Percentiles rank a stretch among this genome's conserved stretches.
Evolutionary conservation across 176 grass and related monocot genomes (phyloP).

Genomic region (Puya raimondii): DNA sequence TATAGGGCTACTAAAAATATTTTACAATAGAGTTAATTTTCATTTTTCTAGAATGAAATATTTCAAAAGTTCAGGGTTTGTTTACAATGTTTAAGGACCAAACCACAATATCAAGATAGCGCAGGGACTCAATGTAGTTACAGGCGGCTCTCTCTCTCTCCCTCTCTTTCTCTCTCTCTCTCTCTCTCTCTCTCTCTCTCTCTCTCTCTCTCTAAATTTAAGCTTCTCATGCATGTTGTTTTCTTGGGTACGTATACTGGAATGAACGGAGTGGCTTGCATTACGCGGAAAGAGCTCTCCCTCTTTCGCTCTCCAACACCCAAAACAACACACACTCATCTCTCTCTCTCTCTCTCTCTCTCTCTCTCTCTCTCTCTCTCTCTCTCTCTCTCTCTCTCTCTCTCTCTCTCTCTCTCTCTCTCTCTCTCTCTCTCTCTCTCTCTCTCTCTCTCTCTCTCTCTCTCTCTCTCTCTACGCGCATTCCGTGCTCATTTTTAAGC

Average conservation of each 20-base stretch:
- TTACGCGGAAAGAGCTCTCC: background rate
- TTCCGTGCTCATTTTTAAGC: background rate
- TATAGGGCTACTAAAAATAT: no score
- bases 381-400: background rate
- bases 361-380: background rate
- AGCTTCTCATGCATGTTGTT: background rate
- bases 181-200: constrained; percentile 25
- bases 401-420: background rate
- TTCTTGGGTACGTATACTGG: background rate
- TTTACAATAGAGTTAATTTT: no score
- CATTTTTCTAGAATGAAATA: no score
- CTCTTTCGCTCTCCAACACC: background rate
- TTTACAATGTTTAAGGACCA: no score
- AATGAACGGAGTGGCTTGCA: background rate
- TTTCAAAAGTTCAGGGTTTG: no score
- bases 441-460: background rate
- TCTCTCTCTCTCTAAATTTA: background rate
- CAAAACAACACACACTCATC: background rate
- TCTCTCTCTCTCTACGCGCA: background rate
- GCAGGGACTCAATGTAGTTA: background rate
- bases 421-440: background rate
- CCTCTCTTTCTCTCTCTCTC: background rate
- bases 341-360: background rate
- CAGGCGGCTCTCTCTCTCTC: background rate
- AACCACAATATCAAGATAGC: no score